Evolutionary conservation across 352 stramenopile species (phyloP), one percentile per base, ranked within the genome.

Genomic region (Phytophthora podocarpi): DNA sequence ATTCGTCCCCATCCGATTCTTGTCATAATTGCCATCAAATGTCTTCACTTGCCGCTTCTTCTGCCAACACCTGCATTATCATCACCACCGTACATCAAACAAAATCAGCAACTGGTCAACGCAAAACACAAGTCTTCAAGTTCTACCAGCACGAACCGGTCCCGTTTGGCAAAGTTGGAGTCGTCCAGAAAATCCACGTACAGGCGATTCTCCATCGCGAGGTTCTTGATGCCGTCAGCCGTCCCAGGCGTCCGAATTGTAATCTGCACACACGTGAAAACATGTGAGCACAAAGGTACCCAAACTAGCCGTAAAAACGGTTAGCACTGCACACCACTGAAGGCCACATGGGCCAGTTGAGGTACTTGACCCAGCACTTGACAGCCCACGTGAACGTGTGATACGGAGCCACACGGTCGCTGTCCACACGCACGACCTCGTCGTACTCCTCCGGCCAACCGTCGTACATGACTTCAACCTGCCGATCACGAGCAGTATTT

Each of bases 361-460:
- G 68, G 58, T 90, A 93, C 51, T 88, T 90, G 41, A 84, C 80
- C 85, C 85, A 93, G 53, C 82, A 89, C 55, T 91, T 91, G 59
- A 91, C 82, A 7, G 67, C 59, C 80, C 73, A 91, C 41, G 85
- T 93, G 52, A 85, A 93, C 31, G 82, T 90, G 48, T 93, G 76
- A 59, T 82, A 91, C 9, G 85, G 85, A 8, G 82, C 85, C 15
- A 91, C 75, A 15, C 82, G 78, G 27, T 76, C 56, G 53, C 77
- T 81, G 51, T 89, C 68, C n/a, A 91, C 42, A 8, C 30, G 40
- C 26, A 91, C 68, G 24, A 89, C 59, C 41, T 93, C 84, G 53
- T 91, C 73, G 46, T 78, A 91, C 30, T 78, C 65, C 0, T 57
- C 6, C 1, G 55, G 53, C 84, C 84, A 93, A 3, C 84, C 84